Percentiles rank a stretch among this genome's conserved stretches.
phyloP scores from a whole-genome alignment of 2,329 filamentous ascomycete species.

The Hysterium pulicare region DNA sequence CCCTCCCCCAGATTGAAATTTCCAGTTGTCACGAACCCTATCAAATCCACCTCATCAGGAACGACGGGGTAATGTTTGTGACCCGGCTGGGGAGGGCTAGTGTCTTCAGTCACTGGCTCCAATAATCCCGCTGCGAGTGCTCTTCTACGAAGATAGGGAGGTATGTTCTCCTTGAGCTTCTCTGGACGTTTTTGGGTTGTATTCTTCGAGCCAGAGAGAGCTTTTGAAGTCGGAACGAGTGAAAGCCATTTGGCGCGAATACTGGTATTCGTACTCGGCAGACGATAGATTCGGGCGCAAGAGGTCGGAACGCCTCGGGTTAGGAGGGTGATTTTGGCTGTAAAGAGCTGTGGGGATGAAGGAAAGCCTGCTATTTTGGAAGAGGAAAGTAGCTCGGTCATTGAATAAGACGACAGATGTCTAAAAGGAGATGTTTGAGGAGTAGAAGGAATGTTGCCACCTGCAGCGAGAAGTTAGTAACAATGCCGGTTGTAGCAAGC shows the following conservation, averaged over 20 bases:
- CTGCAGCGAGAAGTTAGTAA: too few relatives aligned
- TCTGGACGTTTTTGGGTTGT: constrained; percentile 4
- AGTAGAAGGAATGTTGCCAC: too few relatives aligned
- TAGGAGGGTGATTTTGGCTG: constrained; percentile 64
- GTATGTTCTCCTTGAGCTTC: constrained; percentile 14
- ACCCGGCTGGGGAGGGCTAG: constrained; percentile 20
- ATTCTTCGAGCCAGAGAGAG: constrained; percentile 14
- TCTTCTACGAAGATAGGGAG: constrained; percentile 15
- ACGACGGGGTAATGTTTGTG: constrained; percentile 58
- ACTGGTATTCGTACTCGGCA: constrained; percentile 57
- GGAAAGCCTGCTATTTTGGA: not conserved
- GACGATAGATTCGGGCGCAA: constrained; percentile 80
- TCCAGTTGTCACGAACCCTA: constrained; percentile 88
- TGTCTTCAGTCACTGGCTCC: constrained; percentile 9
- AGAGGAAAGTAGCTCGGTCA: constrained; percentile 25
- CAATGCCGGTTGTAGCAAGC: too few relatives aligned
- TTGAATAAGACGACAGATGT: constrained; percentile 19
- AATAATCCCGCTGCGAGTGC: constrained; percentile 26
- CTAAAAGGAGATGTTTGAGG: constrained; percentile 23
- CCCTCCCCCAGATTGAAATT: constrained; percentile 78
- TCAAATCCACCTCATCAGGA: constrained; percentile 71
- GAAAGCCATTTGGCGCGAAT: constrained; percentile 71
- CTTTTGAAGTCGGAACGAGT: constrained; percentile 40
- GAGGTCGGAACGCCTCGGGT: constrained; percentile 66
- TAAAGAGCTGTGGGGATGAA: constrained; percentile 44